Conservation (phyloP, 192 early-diverging fungal genomes). For the Phycomyces blakesleeanus region DNA sequence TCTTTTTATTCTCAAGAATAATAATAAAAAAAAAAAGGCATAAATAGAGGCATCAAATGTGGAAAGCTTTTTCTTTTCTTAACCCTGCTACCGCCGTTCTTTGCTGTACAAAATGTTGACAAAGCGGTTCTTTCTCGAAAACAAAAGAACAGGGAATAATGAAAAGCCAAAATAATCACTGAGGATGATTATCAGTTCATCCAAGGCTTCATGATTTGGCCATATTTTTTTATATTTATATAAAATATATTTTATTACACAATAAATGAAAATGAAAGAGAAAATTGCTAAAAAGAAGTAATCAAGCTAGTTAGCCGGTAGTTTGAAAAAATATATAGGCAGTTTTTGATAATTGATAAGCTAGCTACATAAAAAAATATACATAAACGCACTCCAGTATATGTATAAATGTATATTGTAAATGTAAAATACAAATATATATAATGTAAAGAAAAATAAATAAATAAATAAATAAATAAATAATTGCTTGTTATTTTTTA, state of each 20-base stretch:
- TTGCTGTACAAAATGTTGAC: neutral
- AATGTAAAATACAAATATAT: slow-evolving; percentile 14
- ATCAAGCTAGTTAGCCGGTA: too few relatives aligned
- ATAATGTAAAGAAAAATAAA: too few relatives aligned
- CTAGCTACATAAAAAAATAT: too few relatives aligned
- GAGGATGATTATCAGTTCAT: slow-evolving; percentile 17
- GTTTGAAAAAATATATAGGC: too few relatives aligned
- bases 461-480: neutral
- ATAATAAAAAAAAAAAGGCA: neutral
- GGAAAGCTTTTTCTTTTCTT: slow-evolving; percentile 5
- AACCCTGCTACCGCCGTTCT: slow-evolving; percentile 15
- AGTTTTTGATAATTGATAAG: too few relatives aligned
- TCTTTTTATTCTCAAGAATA: neutral
- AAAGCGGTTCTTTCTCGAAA: slow-evolving; percentile 15
- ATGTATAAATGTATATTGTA: neutral
- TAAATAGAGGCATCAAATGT: neutral
- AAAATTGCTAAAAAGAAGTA: too few relatives aligned
- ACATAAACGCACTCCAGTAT: too few relatives aligned
- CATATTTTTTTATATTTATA: neutral
- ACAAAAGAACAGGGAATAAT: slow-evolving; percentile 13
- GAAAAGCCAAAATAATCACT: slow-evolving; percentile 17
- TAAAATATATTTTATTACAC: too few relatives aligned
- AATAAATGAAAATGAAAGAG: too few relatives aligned
- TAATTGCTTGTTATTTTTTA: slow-evolving; percentile 7
- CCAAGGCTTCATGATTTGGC: slow-evolving; percentile 18